phyloP scores from a whole-genome alignment of 208 protist genomes.

The Trypanosoma scelopori region DNA sequence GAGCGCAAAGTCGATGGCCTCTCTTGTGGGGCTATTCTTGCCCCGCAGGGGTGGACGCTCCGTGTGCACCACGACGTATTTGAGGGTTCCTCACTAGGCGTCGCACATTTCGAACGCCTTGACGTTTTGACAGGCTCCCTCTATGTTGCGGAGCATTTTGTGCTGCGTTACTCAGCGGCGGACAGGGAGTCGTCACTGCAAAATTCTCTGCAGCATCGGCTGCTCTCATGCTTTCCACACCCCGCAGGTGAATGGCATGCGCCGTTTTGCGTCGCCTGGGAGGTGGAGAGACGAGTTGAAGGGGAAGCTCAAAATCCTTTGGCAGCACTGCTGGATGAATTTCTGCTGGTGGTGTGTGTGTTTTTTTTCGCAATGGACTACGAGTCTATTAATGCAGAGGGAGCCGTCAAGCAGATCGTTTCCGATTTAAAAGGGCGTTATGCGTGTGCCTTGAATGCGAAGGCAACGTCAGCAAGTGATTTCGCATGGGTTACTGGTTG shows the following conservation, averaged over 20 bases:
- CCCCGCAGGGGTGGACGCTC: constrained; percentile 50
- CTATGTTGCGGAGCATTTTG: constrained; percentile 63
- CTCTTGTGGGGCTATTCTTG: constrained; percentile 47
- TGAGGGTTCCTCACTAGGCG: constrained; percentile 34
- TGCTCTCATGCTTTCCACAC: not conserved
- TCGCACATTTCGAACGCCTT: constrained; percentile 48
- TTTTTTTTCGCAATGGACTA: constrained; percentile 23
- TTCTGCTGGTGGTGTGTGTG: constrained; percentile 32
- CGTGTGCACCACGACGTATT: constrained; percentile 56
- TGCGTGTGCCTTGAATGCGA: not conserved
- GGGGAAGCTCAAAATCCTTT: not conserved
- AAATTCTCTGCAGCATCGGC: not conserved
- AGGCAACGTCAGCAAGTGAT: not conserved
- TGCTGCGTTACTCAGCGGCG: constrained; percentile 14
- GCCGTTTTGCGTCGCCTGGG: constrained; percentile 16
- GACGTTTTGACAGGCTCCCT: constrained; percentile 30
- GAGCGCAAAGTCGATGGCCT: constrained; percentile 44
- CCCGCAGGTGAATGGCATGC: not conserved
- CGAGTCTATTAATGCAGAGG: constrained; percentile 8
- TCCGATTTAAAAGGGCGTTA: constrained; percentile 21
- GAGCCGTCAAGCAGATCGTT: constrained; percentile 22
- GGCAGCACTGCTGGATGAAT: constrained; percentile 24
- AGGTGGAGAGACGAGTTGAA: constrained; percentile 4
- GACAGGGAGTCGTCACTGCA: not conserved
- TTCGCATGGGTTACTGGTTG: not conserved